Conservation (phyloP, 164 flowering plant genomes). For the Protea cynaroides region DNA sequence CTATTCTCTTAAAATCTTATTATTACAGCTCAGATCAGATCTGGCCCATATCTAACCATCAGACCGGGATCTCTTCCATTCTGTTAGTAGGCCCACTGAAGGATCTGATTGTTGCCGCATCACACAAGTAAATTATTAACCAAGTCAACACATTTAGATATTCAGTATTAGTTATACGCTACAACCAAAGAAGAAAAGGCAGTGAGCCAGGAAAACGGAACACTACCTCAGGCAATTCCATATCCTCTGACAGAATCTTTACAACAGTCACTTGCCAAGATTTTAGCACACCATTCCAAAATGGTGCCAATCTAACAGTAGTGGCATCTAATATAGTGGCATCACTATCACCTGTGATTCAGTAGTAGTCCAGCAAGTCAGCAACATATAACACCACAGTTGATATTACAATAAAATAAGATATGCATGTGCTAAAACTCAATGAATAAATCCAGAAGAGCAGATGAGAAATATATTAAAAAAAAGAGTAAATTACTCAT, state of each 20-base stretch:
- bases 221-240: slow-evolving; percentile 16
- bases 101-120: too few relatives aligned
- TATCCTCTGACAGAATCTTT: slow-evolving; percentile 14
- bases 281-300: slow-evolving; percentile 22
- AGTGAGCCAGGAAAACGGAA: background rate
- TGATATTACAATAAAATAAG: background rate
- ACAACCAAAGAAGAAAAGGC: background rate
- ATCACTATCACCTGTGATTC: slow-evolving; percentile 22
- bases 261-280: slow-evolving; percentile 29
- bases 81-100: too few relatives aligned
- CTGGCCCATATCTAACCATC: too few relatives aligned
- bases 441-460: background rate
- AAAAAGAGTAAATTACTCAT: too few relatives aligned
- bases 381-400: slow-evolving; percentile 4
- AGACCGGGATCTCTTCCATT: too few relatives aligned
- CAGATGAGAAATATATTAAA: background rate
- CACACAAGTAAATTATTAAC: too few relatives aligned
- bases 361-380: slow-evolving; percentile 2
- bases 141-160: too few relatives aligned
- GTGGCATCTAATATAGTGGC: slow-evolving; percentile 15
- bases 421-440: background rate
- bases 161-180: background rate
- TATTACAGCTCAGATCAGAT: too few relatives aligned
- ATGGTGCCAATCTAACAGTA: slow-evolving; percentile 32
- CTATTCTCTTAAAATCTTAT: too few relatives aligned